phyloP scores from a whole-genome alignment of 2,329 filamentous ascomycete genomes.

The Seiridium cupressi region DNA sequence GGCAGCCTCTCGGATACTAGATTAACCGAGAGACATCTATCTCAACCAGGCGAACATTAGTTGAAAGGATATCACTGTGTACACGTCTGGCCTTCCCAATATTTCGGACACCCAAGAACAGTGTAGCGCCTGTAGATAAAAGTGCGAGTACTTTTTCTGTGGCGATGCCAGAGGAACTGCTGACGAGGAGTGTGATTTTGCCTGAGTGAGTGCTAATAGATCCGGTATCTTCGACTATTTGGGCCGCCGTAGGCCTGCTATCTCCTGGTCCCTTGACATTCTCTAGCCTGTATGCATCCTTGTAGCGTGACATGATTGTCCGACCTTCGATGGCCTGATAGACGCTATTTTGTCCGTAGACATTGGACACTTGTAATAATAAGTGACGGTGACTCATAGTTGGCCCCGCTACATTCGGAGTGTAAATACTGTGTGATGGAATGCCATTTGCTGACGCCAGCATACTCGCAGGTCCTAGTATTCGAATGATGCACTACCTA shows the following conservation, averaged over 20 bases:
- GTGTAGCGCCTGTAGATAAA: not conserved
- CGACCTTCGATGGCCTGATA: not conserved
- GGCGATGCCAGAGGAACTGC: not conserved
- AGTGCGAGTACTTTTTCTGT: not conserved
- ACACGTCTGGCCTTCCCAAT: not conserved
- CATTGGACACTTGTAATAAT: no score
- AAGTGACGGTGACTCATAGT: no score
- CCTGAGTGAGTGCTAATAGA: not conserved
- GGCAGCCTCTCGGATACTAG: not conserved
- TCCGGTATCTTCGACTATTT: not conserved
- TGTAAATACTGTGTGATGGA: no score
- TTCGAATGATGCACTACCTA: not conserved
- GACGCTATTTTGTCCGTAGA: not conserved
- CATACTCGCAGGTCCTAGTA: not conserved
- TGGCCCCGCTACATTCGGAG: no score
- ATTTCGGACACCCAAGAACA: not conserved
- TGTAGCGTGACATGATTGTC: not conserved
- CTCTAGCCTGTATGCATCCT: not conserved
- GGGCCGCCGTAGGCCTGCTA: not conserved
- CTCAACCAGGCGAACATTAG: not conserved
- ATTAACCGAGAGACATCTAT: not conserved
- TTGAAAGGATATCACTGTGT: not conserved
- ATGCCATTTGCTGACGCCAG: not conserved
- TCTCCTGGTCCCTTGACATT: constrained; percentile 1
- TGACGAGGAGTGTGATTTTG: not conserved